phyloP scores from a whole-genome alignment of 1,139 yeast species.

The Protomyces gravidus region DNA sequence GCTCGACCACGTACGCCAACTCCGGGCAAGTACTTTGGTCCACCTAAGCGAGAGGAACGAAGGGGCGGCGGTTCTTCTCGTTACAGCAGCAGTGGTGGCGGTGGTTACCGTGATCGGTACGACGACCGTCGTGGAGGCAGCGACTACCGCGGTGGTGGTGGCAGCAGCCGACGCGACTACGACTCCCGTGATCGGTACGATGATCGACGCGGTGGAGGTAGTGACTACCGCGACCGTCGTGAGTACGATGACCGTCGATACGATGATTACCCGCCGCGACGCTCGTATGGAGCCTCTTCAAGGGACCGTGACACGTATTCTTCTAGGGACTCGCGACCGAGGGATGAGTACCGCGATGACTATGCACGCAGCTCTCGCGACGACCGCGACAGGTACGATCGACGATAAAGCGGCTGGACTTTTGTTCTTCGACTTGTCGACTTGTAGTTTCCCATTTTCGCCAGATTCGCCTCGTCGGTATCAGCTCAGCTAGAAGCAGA shows the following conservation, averaged over 20 bases:
- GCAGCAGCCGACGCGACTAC: constrained; percentile 37
- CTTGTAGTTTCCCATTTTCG: too few species aligned
- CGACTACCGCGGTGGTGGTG: constrained; percentile 34
- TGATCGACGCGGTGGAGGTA: constrained; percentile 8
- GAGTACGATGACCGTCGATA: constrained; percentile 27
- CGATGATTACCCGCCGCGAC: constrained; percentile 16
- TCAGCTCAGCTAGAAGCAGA: too few species aligned
- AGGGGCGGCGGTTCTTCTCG: constrained; percentile 32
- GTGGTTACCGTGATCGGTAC: constrained; percentile 30
- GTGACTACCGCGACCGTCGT: constrained; percentile 14
- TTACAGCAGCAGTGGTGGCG: constrained; percentile 33
- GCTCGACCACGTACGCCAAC: constrained; percentile 44
- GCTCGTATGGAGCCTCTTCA: constrained; percentile 12
- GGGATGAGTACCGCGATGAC: constrained; percentile 3
- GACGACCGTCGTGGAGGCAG: constrained; percentile 38
- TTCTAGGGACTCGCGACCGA: not conserved
- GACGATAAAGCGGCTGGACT: not conserved
- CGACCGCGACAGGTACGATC: constrained; percentile 1
- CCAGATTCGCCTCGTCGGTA: too few species aligned
- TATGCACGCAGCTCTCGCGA: constrained; percentile 1
- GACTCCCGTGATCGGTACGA: not conserved
- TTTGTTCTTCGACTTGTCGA: not conserved
- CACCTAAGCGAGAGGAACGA: constrained; percentile 38
- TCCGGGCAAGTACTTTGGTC: constrained; percentile 45
- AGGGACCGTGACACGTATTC: constrained; percentile 8